A percentile compares a stretch with the other conserved stretches of the same genome.
These are phyloP conservation scores for Dillenia turbinata DNA, from an alignment of 164 flowering plant genomes.

Conservation along the genomic window DNA sequence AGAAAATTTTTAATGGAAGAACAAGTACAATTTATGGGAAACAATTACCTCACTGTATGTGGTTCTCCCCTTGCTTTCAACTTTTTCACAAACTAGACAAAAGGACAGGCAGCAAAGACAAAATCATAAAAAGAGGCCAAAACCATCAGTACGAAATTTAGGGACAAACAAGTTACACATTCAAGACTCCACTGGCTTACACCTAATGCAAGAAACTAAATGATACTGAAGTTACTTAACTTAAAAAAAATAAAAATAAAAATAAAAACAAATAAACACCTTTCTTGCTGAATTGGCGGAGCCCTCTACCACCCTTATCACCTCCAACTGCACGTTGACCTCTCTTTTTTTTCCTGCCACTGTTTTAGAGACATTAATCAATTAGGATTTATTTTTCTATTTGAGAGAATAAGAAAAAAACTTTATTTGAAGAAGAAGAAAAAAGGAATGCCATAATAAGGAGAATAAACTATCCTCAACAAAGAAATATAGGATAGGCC, in stretches of 20 bases:
- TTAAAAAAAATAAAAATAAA: not conserved
- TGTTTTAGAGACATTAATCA: constrained; percentile 14
- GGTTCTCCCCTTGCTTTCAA: constrained; percentile 27
- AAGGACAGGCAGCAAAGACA: constrained; percentile 2
- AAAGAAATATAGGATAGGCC: no score
- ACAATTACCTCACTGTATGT: constrained; percentile 26
- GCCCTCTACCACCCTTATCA: constrained; percentile 59
- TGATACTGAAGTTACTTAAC: not conserved
- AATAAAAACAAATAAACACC: constrained; percentile 1
- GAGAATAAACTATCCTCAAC: no score
- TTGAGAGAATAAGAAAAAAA: no score
- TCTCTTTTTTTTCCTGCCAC: constrained; percentile 82
- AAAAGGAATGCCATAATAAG: no score
- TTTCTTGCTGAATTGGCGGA: constrained; percentile 20
- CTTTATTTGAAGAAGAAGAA: no score
- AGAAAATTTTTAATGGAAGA: no score
- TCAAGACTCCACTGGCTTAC: not conserved
- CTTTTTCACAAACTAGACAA: constrained; percentile 25
- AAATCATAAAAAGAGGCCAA: not conserved
- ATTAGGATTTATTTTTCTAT: no score
- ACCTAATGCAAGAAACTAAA: not conserved
- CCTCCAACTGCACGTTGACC: constrained; percentile 73
- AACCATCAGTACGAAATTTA: not conserved
- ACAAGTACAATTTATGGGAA: no score
- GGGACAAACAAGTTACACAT: not conserved